Evolutionary conservation across 2,329 filamentous ascomycete species (phyloP), one percentile per base, ranked within the genome.

Genomic region (Clonostachys chloroleuca): DNA sequence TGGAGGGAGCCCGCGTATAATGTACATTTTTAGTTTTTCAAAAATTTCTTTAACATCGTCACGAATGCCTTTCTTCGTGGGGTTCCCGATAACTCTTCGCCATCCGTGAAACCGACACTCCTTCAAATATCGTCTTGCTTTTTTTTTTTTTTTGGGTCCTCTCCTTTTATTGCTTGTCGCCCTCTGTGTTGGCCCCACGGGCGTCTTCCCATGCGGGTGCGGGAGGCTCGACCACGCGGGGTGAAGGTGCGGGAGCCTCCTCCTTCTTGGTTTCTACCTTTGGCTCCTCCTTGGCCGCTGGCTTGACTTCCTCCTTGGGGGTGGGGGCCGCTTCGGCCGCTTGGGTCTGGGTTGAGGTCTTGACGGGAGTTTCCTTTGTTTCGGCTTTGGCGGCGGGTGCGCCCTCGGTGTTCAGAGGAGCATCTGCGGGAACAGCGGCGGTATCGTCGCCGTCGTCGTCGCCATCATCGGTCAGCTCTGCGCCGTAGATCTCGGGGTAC

Each of bases 401-500:
- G 18, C 36, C 36, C 17, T 39, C 36, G 14, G 36, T n/a, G 14
- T 39, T n/a, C 6, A n/a, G 36, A n/a, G 36, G 36, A 39, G 34
- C 20, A 40, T 44, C 30, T 36, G 42, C 44, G 17, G 45, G 34
- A 37, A 44, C 41, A 24, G 45, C 44, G 40, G 42, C 35, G 20
- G 20, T 18, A 34, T 54, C 58, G 34, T 52, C 24, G 17, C 52
- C 51, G 12, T 52, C 54, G 18, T 61, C 63, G 12, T 59, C 67
- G 34, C 86, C 83, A 44, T 95, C 91, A 43, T 91, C 87, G 34
- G 87, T 85, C 16, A 96, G 75, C 65, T 97, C 92, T 40, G 87
- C 80, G 50, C 91, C 92, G 68, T 99, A 99, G 50, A 96, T 78
- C 40, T 97, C 94, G 17, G 94, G 94, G 67, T 96, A 88, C 64